Evolutionary conservation across 805 yeast species (phyloP), one percentile per base, ranked within the genome.

Genomic region (Schwanniomyces yamadae): DNA sequence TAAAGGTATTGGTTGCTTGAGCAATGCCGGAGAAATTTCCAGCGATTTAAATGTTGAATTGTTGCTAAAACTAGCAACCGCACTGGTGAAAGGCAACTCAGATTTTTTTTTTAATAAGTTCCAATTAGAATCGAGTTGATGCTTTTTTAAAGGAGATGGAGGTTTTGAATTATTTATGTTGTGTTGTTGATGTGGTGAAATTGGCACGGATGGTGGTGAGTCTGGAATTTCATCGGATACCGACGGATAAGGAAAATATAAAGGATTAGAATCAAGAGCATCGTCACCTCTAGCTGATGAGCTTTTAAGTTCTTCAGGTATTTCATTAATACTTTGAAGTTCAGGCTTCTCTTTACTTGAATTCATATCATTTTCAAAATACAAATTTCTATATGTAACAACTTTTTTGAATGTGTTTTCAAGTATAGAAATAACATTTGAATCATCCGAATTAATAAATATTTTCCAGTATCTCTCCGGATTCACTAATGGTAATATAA

Each of bases 391-490:
- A 47, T 67, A 75, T 19, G 56, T 59, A 17, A 75, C 72, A 15
- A 64, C 60, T 6, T 47, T 44, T 23, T 57, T 62, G 28, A 80
- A 63, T 19, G 74, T 69, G 2, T 15, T 16, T 39, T 63, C 68
- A 33, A 71, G 52, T 14, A 43, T 42, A 4, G 44, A 40, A 4
- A 71, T 42, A 2, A 54, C 52, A 6, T 42, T 36, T 1, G 38
- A 33, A 29, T 67, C 64, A 3, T 50, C 54, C 0, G 71, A 50
- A 29, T 56, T 59, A 5, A 76, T 47, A 23, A 62, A 58, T 7
- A 77, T 65, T 40, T 70, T 71, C 95, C 95, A 86, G 56, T 78
- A 84, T 48, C 91, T 63, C 43, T 79, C 82, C 0, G 95, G 95
- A 48, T 84, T 84, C 18, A 77, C 77, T 39, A 86, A 68, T 0